phyloP scores from a whole-genome alignment of 2,329 filamentous ascomycete genomes.

The Teratosphaeria zuluensis region DNA sequence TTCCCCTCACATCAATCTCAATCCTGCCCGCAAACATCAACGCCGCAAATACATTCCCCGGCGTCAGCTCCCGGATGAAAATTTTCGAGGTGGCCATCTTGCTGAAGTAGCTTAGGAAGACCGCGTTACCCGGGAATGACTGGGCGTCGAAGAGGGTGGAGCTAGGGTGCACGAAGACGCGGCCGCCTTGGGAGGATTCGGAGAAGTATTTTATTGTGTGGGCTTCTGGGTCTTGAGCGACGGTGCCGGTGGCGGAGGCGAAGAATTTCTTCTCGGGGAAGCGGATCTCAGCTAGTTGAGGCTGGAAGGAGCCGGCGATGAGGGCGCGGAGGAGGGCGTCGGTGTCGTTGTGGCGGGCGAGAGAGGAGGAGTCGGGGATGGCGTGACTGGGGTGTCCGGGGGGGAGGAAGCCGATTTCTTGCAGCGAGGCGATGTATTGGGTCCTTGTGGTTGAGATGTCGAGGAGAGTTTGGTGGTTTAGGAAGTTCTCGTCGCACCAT shows the following conservation, averaged over 20 bases:
- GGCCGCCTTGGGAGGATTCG: conserved; percentile 64
- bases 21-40: conserved; percentile 83
- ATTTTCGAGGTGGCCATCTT: conserved; percentile 89
- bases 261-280: conserved; percentile 96
- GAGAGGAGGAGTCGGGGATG: conserved; percentile 13
- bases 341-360: conserved; percentile 42
- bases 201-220: conserved; percentile 88
- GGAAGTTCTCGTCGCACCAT: conserved; percentile 80
- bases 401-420: conserved; percentile 69
- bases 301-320: conserved; percentile 46
- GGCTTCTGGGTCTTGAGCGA: conserved; percentile 88
- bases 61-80: conserved; percentile 83
- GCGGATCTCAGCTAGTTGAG: conserved; percentile 83
- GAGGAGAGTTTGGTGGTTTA: conserved; percentile 71
- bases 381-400: conserved; percentile 18
- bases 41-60: conserved; percentile 81
- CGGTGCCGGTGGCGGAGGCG: conserved; percentile 73
- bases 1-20: conserved; percentile 73
- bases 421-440: conserved; percentile 77
- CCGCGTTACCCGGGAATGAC: conserved; percentile 61
- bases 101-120: conserved; percentile 81
- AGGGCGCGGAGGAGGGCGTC: conserved; percentile 38
- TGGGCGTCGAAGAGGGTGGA: conserved; percentile 80
- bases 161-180: conserved; percentile 87
- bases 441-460: conserved; percentile 80